Conservation (phyloP, 805 yeast species). For the Starmerella sirachaensis region DNA sequence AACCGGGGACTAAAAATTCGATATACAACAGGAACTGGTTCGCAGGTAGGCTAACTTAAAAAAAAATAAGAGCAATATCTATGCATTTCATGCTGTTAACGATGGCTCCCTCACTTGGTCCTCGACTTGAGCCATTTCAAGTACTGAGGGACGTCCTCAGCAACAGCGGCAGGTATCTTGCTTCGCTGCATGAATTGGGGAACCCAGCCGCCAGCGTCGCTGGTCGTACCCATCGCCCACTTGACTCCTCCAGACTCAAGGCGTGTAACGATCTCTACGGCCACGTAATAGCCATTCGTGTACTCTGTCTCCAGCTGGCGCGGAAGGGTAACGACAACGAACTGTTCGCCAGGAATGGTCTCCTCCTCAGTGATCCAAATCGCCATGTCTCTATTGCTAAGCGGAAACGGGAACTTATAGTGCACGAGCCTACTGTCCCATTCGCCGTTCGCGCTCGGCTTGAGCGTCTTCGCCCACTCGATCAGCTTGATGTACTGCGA, state of each 20-base stretch:
- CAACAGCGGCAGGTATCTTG: slow-evolving; percentile 26
- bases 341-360: slow-evolving; percentile 26
- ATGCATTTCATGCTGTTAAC: not conserved
- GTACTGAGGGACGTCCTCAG: slow-evolving; percentile 30
- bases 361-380: slow-evolving; percentile 27
- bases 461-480: slow-evolving; percentile 22
- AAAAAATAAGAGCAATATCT: not conserved
- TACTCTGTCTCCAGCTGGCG: slow-evolving; percentile 15
- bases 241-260: slow-evolving; percentile 21
- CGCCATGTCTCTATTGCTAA: slow-evolving; percentile 29
- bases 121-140: slow-evolving; percentile 20
- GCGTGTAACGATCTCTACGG: slow-evolving; percentile 28
- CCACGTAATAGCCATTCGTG: slow-evolving; percentile 28
- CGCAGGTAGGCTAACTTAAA: not conserved
- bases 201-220: slow-evolving; percentile 32
- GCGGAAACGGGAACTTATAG: slow-evolving; percentile 29
- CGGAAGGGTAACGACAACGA: slow-evolving; percentile 30
- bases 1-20: no score
- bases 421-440: slow-evolving; percentile 25
- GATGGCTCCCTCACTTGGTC: not conserved
- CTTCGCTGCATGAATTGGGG: slow-evolving; percentile 31
- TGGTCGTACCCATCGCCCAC: slow-evolving; percentile 33
- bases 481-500: slow-evolving; percentile 30
- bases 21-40: no score
- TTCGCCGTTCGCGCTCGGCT: slow-evolving; percentile 13